Evolutionary conservation across 2,329 filamentous ascomycete genomes (phyloP), one percentile per base, ranked within the genome.

Genomic region (Apiospora kogelbergensis): DNA sequence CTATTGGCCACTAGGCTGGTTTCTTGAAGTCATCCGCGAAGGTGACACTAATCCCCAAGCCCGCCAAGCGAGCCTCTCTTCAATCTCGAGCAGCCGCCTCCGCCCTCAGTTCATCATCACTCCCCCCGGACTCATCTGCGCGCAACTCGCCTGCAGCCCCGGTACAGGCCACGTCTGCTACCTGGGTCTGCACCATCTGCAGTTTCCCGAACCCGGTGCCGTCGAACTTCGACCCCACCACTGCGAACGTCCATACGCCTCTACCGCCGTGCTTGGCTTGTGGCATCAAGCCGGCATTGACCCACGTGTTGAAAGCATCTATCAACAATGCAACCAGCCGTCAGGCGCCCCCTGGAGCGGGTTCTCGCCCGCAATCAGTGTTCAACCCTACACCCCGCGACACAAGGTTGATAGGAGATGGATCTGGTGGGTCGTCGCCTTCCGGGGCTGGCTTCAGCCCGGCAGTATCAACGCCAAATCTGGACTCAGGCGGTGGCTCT

Each of bases 11-110:
- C 4, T n/a, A 94, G 91, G 93, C 93, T 48, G 93, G 96, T 40
- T 98, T 99, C 74, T 83, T 98, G 57, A 98, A 97, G 78, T 98
- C 96, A 0, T 98, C 96, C 1, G 84, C 96, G 7, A 99, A 99
- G 81, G 89, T 99, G 72, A 98, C 93, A 1, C 82, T 99, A 67
- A 89, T 94, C 72, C 93, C 95, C 0, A 98, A 97, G 76, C 89
- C 92, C 1, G 81, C 86, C 20, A 97, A 93, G 79, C 87, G 89
- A 71, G 83, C 88, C 20, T 86, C 89, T 17, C 79, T 90, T 72
- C 83, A 89, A 73, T 84, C 85, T 67, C 82, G 87, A 73, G 84
- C 85, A 48, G 79, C 86, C 1, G 83, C 84, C 0, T 81, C 80
- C 63, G 77, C 85, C 63, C 81, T 83, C 64, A 79, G 79, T 24